Evolutionary conservation across 164 flowering plant genomes (phyloP), one percentile per base, ranked within the genome.

Genomic region (Paratinospora sagittata): DNA sequence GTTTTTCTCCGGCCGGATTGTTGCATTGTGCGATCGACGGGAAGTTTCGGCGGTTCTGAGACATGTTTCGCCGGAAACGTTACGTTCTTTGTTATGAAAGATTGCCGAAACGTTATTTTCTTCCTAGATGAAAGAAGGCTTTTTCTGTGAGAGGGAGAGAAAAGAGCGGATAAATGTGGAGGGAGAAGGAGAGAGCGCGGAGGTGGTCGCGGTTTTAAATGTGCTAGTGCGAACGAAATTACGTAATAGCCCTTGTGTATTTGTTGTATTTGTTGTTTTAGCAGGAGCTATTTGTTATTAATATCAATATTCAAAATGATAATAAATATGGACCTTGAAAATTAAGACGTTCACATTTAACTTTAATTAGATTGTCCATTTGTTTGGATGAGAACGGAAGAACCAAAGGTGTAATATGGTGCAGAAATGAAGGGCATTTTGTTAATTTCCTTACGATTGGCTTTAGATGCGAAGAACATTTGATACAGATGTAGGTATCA

Each of bases 21-120:
- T 49, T 57, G 24, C 89, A 85, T 19, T 65, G 33, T 24, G 79
- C 57, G 68, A 89, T 83, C 19, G 90, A 60, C 14, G 85, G 87
- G 62, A 86, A 89, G 11, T 39, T 73, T 13, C 23, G 41, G 26
- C n/a, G 55, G 5, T 2, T 8, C 24, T 33, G 26, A 27, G 71
- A 27, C 74, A 75, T 71, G 62, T 60, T 71, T 61, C 16, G 47
- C 69, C 73, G 45, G 55, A 69, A 41, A 68, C 39, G 67, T 24
- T 70, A 37, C 43, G 3, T 26, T 21, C 19, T 11, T 7, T 8
- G 62, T 3, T 23, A 0, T 26, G 65, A 33, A 23, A 8, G 63
- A 16, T 58, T 8, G 63, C 63, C 10, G 24, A 30, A 30, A 30
- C 34, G 3, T 30, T 30, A 30, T 30, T 2, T 30, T 30, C 34